These are phyloP conservation scores for Suhomyces pyralidae DNA, from an alignment of 805 yeast species.

Conservation along the genomic window DNA sequence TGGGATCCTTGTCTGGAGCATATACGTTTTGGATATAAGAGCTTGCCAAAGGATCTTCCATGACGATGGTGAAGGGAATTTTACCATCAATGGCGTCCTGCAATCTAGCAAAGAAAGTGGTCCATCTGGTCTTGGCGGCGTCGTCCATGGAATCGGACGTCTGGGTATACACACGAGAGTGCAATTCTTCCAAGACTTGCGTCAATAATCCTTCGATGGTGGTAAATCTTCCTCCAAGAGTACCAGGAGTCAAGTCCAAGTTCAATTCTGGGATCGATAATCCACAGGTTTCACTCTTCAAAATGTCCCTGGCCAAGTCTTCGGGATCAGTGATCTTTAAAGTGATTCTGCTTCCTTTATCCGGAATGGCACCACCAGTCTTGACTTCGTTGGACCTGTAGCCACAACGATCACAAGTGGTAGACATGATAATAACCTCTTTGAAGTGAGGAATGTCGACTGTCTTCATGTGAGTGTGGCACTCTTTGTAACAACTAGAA, in stretches of 20 bases:
- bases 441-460: constrained; percentile 97
- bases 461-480: constrained; percentile 94
- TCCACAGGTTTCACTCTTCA: constrained; percentile 93
- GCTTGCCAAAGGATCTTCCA: constrained; percentile 95
- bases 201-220: constrained; percentile 89
- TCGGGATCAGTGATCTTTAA: constrained; percentile 82
- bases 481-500: constrained; percentile 77
- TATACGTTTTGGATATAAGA: constrained; percentile 97
- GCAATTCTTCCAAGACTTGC: constrained; percentile 88
- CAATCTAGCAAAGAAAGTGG: constrained; percentile 65
- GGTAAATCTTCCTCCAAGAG: constrained; percentile 96
- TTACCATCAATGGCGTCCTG: constrained; percentile 81
- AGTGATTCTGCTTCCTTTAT: constrained; percentile 70
- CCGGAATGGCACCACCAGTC: constrained; percentile 96
- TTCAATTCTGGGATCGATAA: constrained; percentile 80
- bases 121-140: constrained; percentile 79
- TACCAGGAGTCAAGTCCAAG: constrained; percentile 91
- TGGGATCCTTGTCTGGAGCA: constrained; percentile 98
- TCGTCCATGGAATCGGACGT: constrained; percentile 90
- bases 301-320: constrained; percentile 89
- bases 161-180: constrained; percentile 76
- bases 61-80: constrained; percentile 72
- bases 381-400: constrained; percentile 96
- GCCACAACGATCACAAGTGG: constrained; percentile 89
- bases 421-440: constrained; percentile 95